Evolutionary conservation across 2,329 filamentous ascomycete species (phyloP), one percentile per base, ranked within the genome.

Genomic region (Cephalotrichum gorgonifer): DNA sequence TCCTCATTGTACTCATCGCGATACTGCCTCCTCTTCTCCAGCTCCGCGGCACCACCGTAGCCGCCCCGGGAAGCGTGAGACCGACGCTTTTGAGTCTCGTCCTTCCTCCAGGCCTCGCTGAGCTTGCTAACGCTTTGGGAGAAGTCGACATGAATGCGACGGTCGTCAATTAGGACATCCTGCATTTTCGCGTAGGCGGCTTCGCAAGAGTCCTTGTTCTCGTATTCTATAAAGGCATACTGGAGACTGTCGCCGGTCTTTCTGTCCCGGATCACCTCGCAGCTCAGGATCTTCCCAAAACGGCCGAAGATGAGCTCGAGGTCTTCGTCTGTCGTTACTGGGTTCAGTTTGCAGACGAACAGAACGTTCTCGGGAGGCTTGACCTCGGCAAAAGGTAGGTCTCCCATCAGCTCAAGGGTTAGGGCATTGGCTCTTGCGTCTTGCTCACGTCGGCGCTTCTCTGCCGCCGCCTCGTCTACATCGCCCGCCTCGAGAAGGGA

Each of bases 101-200:
- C 83, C 52, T 81, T 85, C 53, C 93, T 79, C 93, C 93, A 98
- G 15, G 83, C 83, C 54, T 95, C 88, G 43, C 88, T 93, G 7
- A 98, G 70, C 62, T 88, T 91, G 53, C 83, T 79, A 53, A 90
- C 93, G 62, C 88, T 95, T 69, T 98, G 93, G 11, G 90, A 96
- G 66, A 98, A 98, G 68, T 98, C 93, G 50, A 98, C 93, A 61
- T 98, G 93, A 54, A 98, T 98, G 39, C 93, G 84, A 55, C 95
- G 87, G 58, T 98, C 93, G 60, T 98, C 93, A 55, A 98, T 97
- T 49, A 98, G 71, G 2, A 97, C 91, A 2, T 85, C 88, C 64
- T 98, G 89, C 93, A 98, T 98, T 69, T 98, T 98, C 71, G 94
- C 93, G 61, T 96, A 98, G 3, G 93, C 93, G 47, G 87, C 81